Evolutionary conservation across 208 protist species (phyloP).

Genomic region (Trypanosoma melophagium): DNA sequence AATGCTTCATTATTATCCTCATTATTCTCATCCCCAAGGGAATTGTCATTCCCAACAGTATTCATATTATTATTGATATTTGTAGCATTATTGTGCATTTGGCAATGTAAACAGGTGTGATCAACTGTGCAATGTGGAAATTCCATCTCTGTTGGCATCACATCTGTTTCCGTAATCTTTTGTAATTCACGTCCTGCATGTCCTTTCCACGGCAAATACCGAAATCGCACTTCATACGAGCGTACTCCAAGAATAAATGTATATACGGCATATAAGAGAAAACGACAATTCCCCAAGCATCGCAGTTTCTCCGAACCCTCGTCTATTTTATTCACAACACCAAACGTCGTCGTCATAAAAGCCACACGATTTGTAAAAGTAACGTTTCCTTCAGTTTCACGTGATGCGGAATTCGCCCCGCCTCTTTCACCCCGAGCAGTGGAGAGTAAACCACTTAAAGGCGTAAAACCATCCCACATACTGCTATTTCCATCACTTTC

Average conservation of each 20-base stretch:
- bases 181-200: conserved; percentile 34
- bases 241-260: conserved; percentile 53
- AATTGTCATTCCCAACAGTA: neutral
- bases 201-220: conserved; percentile 78
- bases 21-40: no score
- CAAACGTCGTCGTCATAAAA: conserved; percentile 88
- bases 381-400: conserved; percentile 22
- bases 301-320: conserved; percentile 79
- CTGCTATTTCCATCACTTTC: no score
- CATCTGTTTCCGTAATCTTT: conserved; percentile 49
- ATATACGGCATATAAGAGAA: conserved; percentile 72
- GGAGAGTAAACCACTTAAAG: no score
- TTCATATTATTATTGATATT: neutral
- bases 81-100: conserved; percentile 24
- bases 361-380: conserved; percentile 57
- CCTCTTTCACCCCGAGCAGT: neutral
- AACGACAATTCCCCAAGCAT: conserved; percentile 85
- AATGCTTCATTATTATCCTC: conserved; percentile 9
- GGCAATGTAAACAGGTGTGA: conserved; percentile 65
- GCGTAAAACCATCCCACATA: no score
- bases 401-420: no score
- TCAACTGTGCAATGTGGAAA: conserved; percentile 67
- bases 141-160: conserved; percentile 39
- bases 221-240: conserved; percentile 52
- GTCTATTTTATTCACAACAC: conserved; percentile 82